These are phyloP conservation scores for Symbiodinium natans DNA, from an alignment of 73 alveolate genomes.

Conservation along the genomic window DNA sequence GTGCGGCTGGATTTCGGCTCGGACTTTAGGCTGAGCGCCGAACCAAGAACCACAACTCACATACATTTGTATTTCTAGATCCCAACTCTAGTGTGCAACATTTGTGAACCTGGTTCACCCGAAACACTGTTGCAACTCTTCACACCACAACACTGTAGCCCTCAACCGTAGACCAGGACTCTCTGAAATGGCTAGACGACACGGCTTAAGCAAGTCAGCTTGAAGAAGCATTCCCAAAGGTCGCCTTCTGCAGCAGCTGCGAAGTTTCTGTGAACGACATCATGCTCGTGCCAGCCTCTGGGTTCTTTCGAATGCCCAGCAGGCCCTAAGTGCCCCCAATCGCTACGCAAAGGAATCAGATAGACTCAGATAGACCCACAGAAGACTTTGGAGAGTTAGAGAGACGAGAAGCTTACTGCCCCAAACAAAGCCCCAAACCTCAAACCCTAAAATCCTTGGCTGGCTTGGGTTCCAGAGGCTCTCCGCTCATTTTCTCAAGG, in stretches of 20 bases:
- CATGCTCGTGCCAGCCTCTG: slow-evolving; percentile 46
- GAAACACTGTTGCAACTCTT: neutral
- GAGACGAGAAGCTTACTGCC: too few relatives aligned
- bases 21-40: neutral
- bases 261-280: slow-evolving; percentile 93
- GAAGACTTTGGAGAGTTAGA: too few relatives aligned
- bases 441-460: too few relatives aligned
- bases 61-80: neutral
- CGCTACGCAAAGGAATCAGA: too few relatives aligned
- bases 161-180: neutral
- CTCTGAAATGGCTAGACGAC: neutral
- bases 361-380: too few relatives aligned
- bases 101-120: neutral
- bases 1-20: neutral
- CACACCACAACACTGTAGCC: neutral
- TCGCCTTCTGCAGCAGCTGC: slow-evolving; percentile 81
- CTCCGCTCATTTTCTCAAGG: too few relatives aligned
- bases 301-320: neutral
- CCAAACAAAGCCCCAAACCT: too few relatives aligned
- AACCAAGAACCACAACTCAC: too few relatives aligned
- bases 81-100: neutral
- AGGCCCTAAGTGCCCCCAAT: too few relatives aligned
- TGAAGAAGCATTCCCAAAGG: neutral
- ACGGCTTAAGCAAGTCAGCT: neutral
- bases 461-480: too few relatives aligned